A percentile compares a stretch with the other conserved stretches of the same genome.
These are phyloP conservation scores for Microbotryum violaceum DNA, from an alignment of 1,284 basidiomycete genomes.

Conservation along the genomic window DNA sequence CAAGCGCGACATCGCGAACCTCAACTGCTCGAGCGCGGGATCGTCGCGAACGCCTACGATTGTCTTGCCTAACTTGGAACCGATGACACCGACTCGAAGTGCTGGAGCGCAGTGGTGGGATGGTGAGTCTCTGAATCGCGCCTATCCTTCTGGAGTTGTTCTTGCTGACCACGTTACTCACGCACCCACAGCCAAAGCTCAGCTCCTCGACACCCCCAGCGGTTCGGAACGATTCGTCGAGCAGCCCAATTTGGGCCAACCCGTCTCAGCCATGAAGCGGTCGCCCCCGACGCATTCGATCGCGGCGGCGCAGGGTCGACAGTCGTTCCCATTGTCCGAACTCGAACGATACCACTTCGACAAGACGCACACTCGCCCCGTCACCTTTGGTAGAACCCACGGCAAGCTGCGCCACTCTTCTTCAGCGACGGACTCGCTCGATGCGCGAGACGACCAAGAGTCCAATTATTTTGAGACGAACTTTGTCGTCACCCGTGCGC, in stretches of 20 bases:
- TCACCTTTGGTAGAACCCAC: conserved; percentile 13
- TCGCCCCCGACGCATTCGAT: conserved; percentile 9
- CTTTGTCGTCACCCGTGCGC: conserved; percentile 70
- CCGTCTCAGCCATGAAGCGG: conserved; percentile 6
- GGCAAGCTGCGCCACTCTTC: conserved; percentile 32
- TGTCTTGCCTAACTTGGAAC: conserved; percentile 7
- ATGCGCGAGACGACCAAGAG: conserved; percentile 21
- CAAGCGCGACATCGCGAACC: too few relatives aligned
- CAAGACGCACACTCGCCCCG: neutral
- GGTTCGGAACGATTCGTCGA: conserved; percentile 14
- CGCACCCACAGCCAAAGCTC: conserved; percentile 11
- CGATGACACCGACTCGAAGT: conserved; percentile 32
- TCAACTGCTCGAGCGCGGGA: conserved; percentile 13
- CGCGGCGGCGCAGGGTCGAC: conserved; percentile 9
- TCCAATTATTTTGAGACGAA: conserved; percentile 54
- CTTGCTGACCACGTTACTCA: neutral
- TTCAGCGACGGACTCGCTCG: conserved; percentile 26
- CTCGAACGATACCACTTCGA: conserved; percentile 10
- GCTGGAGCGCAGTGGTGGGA: conserved; percentile 13
- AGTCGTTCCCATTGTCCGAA: conserved; percentile 26
- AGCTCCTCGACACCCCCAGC: conserved; percentile 26
- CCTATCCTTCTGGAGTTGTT: neutral
- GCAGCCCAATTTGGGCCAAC: conserved; percentile 20
- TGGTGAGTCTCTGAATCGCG: conserved; percentile 5
- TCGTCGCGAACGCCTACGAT: too few relatives aligned